A percentile compares a stretch with the other conserved stretches of the same genome.
phyloP scores from a whole-genome alignment of 75 land plant species.

The Cunninghamia lanceolata region DNA sequence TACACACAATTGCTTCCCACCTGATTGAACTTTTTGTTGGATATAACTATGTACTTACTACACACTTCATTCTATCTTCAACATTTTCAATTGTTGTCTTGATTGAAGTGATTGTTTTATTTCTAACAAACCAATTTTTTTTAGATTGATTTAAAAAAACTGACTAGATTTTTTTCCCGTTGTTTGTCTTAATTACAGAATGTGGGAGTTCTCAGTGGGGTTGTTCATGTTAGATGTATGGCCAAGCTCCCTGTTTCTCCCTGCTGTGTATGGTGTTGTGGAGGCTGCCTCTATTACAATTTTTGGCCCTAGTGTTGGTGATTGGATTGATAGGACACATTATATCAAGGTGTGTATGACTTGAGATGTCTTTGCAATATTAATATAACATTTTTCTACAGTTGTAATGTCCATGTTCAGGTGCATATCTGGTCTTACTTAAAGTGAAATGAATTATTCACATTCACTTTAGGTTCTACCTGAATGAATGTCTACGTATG shows the following conservation, averaged over 20 bases:
- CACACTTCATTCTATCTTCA: background rate
- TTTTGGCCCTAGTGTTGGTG: slow-evolving; percentile 77
- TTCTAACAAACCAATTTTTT: background rate
- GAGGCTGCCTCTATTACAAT: slow-evolving; percentile 75
- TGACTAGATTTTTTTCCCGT: background rate
- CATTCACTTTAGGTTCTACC: background rate
- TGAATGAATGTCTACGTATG: background rate
- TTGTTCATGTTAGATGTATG: slow-evolving; percentile 87
- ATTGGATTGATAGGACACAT: slow-evolving; percentile 52
- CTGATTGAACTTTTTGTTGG: background rate
- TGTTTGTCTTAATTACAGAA: slow-evolving; percentile 40
- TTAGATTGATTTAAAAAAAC: background rate
- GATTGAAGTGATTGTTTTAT: background rate
- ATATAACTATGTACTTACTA: background rate
- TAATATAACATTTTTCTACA: background rate
- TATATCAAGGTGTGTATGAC: slow-evolving; percentile 48
- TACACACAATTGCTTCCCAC: background rate
- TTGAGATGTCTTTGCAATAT: background rate
- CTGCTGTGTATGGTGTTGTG: slow-evolving; percentile 85
- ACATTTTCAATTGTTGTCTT: background rate
- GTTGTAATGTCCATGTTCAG: background rate
- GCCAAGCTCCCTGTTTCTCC: slow-evolving; percentile 78
- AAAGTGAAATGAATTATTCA: background rate
- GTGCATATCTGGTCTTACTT: background rate
- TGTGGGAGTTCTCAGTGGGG: slow-evolving; percentile 98